Conservation (phyloP, 1,284 basidiomycete genomes). For the Ganoderma lucidum region DNA sequence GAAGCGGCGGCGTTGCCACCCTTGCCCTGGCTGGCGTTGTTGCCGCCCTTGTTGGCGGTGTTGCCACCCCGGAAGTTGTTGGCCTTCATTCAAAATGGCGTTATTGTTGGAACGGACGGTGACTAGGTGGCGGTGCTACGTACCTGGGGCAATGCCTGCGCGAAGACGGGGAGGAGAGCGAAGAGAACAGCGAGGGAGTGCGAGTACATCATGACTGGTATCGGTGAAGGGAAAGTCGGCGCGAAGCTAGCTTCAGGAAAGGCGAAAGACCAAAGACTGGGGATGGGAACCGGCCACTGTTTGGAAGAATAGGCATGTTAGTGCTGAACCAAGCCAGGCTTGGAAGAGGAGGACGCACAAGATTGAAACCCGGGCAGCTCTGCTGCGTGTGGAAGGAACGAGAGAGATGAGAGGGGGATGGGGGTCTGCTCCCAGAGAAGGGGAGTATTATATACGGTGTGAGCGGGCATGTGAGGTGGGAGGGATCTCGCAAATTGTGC, state of each 20-base stretch:
- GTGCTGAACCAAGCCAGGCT: not conserved
- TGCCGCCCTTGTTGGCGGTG: slow-evolving; percentile 24
- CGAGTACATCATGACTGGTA: slow-evolving; percentile 59
- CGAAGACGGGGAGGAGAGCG: slow-evolving; percentile 52
- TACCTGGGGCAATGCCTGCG: slow-evolving; percentile 49
- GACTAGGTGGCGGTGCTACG: slow-evolving; percentile 14
- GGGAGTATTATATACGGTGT: slow-evolving; percentile 15
- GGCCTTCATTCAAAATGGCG: not conserved
- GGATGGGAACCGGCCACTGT: slow-evolving; percentile 42
- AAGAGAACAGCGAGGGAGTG: slow-evolving; percentile 50
- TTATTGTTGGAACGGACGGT: slow-evolving; percentile 4
- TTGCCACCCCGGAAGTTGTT: slow-evolving; percentile 32
- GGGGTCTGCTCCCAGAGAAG: slow-evolving; percentile 7
- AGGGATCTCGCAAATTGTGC: slow-evolving; percentile 16
- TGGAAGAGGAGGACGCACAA: slow-evolving; percentile 34
- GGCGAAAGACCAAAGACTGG: slow-evolving; percentile 46
- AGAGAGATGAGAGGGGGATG: slow-evolving; percentile 33
- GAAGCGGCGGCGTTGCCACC: slow-evolving; percentile 25
- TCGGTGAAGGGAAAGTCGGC: slow-evolving; percentile 34
- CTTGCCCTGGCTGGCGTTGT: slow-evolving; percentile 5
- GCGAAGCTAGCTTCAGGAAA: slow-evolving; percentile 47
- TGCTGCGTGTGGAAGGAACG: slow-evolving; percentile 43
- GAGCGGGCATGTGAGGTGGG: slow-evolving; percentile 19
- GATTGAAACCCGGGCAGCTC: slow-evolving; percentile 46
- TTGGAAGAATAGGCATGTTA: slow-evolving; percentile 11